A percentile compares a stretch with the other conserved stretches of the same genome.
phyloP scores from a whole-genome alignment of 306 rosid species.

The Dryas alaskensis region DNA sequence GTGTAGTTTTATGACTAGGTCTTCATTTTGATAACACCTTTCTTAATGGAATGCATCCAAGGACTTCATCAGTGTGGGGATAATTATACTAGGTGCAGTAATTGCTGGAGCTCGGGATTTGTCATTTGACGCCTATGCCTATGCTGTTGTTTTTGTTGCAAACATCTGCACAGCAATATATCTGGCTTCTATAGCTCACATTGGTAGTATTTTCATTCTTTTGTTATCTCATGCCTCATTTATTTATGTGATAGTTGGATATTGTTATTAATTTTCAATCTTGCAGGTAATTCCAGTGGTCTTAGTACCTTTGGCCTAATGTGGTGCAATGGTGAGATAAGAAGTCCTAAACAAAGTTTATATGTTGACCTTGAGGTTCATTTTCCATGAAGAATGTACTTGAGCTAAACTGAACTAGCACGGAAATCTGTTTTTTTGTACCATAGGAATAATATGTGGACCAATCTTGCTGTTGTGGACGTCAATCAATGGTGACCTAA shows the following conservation, averaged over 20 bases:
- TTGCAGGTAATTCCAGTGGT: conserved; percentile 70
- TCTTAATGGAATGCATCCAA: conserved; percentile 36
- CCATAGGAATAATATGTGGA: conserved; percentile 57
- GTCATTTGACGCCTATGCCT: conserved; percentile 56
- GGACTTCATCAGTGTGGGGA: conserved; percentile 59
- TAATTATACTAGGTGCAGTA: conserved; percentile 54
- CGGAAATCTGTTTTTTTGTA: conserved; percentile 19
- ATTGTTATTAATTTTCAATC: conserved; percentile 12
- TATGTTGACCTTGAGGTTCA: conserved; percentile 1
- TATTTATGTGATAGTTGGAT: conserved; percentile 4
- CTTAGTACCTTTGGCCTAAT: conserved; percentile 73
- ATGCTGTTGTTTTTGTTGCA: conserved; percentile 54
- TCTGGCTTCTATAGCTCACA: conserved; percentile 57
- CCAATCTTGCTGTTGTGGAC: conserved; percentile 72
- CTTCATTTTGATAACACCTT: conserved; percentile 21
- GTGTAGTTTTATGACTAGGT: background rate
- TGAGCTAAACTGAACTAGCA: background rate
- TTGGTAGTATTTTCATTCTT: conserved; percentile 43
- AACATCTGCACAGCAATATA: conserved; percentile 64
- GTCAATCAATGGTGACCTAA: conserved; percentile 52
- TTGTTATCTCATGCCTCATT: conserved; percentile 17
- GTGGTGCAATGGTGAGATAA: conserved; percentile 83
- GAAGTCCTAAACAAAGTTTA: background rate
- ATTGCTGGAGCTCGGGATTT: conserved; percentile 70
- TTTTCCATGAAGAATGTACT: conserved; percentile 5